A percentile compares a stretch with the other conserved stretches of the same genome.
phyloP scores from a whole-genome alignment of 768 basidiomycete genomes.

The Pisolithus tinctorius region DNA sequence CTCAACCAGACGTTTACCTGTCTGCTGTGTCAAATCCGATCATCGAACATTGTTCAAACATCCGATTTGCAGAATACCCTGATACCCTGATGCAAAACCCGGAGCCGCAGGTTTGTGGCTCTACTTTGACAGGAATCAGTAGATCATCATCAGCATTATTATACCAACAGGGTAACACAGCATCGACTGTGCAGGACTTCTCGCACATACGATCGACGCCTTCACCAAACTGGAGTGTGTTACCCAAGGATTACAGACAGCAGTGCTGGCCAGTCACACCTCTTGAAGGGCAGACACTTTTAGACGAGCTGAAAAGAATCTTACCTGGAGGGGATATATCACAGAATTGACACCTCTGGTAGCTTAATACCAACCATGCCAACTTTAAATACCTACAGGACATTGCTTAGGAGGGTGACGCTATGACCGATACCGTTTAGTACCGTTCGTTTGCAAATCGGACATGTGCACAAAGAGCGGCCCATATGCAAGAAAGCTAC shows the following conservation, averaged over 20 bases:
- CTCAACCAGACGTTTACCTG: conserved; percentile 65
- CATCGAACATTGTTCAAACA: conserved; percentile 64
- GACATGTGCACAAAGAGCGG: background rate
- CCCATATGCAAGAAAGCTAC: conserved; percentile 5
- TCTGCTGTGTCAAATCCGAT: conserved; percentile 65
- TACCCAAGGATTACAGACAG: conserved; percentile 12
- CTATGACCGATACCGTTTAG: too few relatives aligned
- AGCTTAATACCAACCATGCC: background rate
- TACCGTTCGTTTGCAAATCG: too few relatives aligned
- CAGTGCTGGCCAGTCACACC: conserved; percentile 17
- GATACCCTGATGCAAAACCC: conserved; percentile 2
- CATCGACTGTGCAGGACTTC: conserved; percentile 70
- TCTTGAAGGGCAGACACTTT: conserved; percentile 13
- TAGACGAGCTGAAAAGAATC: conserved; percentile 13
- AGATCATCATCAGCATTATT: background rate
- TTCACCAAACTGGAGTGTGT: conserved; percentile 65
- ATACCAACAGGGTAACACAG: conserved; percentile 27
- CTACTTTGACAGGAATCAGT: background rate
- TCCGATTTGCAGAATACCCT: conserved; percentile 66
- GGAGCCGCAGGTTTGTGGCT: conserved; percentile 10
- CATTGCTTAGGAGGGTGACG: background rate
- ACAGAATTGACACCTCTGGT: background rate
- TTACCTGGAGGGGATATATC: conserved; percentile 1
- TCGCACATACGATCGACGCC: conserved; percentile 71
- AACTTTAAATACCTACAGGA: background rate